Evolutionary conservation across 129 eudicot species (phyloP).

Genomic region (Artemisia tridentata): DNA sequence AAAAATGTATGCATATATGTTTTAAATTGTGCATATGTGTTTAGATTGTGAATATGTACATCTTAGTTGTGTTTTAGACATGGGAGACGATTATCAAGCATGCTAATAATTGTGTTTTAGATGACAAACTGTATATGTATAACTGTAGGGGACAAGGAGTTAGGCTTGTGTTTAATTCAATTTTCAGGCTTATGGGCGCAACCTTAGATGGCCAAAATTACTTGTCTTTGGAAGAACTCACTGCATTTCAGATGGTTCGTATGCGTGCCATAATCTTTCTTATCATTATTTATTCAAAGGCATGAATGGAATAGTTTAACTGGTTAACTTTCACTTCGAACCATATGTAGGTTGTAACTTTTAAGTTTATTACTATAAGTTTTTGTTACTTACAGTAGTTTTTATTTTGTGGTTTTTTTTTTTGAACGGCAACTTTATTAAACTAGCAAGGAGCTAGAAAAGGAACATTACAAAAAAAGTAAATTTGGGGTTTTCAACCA

Average conservation of each 20-base stretch:
- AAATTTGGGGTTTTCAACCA: no score
- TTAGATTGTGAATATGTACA: no score
- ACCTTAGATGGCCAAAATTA: conserved; percentile 57
- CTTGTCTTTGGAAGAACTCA: conserved; percentile 40
- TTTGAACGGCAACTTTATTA: no score
- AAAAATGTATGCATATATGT: no score
- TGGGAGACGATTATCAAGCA: conserved; percentile 61
- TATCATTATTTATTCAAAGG: neutral
- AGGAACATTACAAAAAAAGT: no score
- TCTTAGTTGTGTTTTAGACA: no score
- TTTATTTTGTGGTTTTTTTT: neutral
- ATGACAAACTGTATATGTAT: conserved; percentile 38
- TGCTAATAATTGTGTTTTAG: conserved; percentile 55
- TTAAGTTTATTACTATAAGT: neutral
- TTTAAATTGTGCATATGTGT: no score
- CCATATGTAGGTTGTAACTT: neutral
- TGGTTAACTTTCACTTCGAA: neutral
- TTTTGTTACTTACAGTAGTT: neutral
- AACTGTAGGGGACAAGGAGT: conserved; percentile 34
- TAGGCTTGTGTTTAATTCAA: conserved; percentile 48
- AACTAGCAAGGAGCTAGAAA: no score
- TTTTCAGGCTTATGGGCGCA: conserved; percentile 53
- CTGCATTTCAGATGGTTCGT: conserved; percentile 55
- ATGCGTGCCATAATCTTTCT: conserved; percentile 1
- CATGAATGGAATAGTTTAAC: neutral